These are phyloP conservation scores for Allium fistulosum DNA, from an alignment of 106 monocot genomes.

Conservation along the genomic window DNA sequence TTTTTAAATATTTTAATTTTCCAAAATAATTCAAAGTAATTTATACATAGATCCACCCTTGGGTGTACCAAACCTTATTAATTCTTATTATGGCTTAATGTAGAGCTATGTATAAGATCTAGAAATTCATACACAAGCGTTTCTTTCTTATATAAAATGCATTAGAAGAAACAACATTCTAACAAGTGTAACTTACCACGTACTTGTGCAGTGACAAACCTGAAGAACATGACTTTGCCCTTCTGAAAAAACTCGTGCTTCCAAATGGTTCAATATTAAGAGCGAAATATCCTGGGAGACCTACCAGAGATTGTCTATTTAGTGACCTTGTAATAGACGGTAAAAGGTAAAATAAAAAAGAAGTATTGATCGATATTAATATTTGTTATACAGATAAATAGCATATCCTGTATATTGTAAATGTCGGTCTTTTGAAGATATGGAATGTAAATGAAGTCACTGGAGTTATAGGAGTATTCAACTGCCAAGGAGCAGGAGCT, in stretches of 20 bases:
- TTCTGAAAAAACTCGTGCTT: slow-evolving; percentile 41
- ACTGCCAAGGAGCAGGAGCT: slow-evolving; percentile 51
- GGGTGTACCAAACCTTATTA: no score
- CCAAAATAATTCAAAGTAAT: no score
- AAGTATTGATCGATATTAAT: no score
- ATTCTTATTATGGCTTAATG: no score
- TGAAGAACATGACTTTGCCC: slow-evolving; percentile 26
- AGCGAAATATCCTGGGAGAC: slow-evolving; percentile 43
- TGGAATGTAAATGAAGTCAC: slow-evolving; percentile 36
- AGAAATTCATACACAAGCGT: no score
- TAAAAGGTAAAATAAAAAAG: slow-evolving; percentile 13
- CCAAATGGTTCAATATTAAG: slow-evolving; percentile 37
- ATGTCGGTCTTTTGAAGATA: slow-evolving; percentile 33
- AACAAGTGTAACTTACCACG: background rate
- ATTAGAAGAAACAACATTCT: no score
- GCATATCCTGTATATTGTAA: no score
- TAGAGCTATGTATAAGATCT: no score
- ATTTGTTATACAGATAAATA: no score
- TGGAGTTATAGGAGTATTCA: slow-evolving; percentile 40
- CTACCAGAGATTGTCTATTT: slow-evolving; percentile 41
- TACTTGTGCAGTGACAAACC: slow-evolving; percentile 33
- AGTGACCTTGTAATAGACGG: slow-evolving; percentile 41
- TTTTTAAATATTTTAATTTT: no score
- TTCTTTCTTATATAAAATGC: no score
- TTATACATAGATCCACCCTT: no score